Evolutionary conservation across 1,284 basidiomycete species (phyloP).

Genomic region (Gymnopus androsaceus): DNA sequence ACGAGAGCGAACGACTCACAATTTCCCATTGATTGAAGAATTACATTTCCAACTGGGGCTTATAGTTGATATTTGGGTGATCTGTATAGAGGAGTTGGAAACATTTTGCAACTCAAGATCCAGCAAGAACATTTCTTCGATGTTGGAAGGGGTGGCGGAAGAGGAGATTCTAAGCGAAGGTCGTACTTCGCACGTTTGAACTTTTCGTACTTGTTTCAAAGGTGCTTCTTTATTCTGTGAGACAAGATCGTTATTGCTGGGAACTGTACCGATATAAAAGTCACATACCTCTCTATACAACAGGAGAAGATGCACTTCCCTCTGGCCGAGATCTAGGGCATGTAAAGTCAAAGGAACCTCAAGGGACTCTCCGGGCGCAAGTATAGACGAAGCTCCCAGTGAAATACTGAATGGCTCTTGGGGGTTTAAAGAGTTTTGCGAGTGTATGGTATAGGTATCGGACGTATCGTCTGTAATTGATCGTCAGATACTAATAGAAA

Average conservation of each 20-base stretch:
- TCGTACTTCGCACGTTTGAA: conserved; percentile 59
- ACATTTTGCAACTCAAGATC: conserved; percentile 60
- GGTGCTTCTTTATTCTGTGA: conserved; percentile 44
- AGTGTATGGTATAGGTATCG: conserved; percentile 43
- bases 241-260: conserved; percentile 9
- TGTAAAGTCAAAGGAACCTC: conserved; percentile 57
- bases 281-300: conserved; percentile 67
- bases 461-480: conserved; percentile 21
- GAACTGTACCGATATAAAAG: not conserved
- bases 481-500: not conserved
- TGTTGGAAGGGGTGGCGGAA: conserved; percentile 49
- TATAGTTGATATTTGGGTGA: conserved; percentile 60
- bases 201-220: conserved; percentile 59
- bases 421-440: conserved; percentile 55
- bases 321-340: conserved; percentile 46
- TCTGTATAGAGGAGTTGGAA: conserved; percentile 39
- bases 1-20: conserved; percentile 42
- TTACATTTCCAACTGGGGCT: conserved; percentile 67
- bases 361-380: conserved; percentile 50
- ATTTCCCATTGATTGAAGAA: conserved; percentile 32
- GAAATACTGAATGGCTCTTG: conserved; percentile 50
- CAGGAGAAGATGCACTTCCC: conserved; percentile 62
- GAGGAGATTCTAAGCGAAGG: conserved; percentile 55
- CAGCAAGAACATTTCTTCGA: conserved; percentile 55
- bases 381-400: conserved; percentile 33